Base-by-base conservation (phyloP, 2,329 filamentous ascomycete species). In the Arthrobotrys conoides region DNA sequence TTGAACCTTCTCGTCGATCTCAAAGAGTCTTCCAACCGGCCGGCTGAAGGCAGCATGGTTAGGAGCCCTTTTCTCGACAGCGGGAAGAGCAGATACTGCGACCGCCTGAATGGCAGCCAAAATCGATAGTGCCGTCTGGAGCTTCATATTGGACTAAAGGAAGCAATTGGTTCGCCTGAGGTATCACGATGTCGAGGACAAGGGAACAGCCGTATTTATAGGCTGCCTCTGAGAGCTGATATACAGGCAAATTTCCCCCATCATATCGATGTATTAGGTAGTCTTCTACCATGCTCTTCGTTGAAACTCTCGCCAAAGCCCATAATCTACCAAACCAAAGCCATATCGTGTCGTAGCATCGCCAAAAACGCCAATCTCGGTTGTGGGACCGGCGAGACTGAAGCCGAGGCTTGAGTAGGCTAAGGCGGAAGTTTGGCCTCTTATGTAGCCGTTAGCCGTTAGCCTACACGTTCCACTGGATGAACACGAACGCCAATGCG, bases 1-100 rank as follows among this genome's bases (percentile, higher is more conserved):
- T 55, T 77, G 73, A 41, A 67, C 67, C 53, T 77, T 77, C 41
- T 71, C 73, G 44, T 77, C 73, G 24, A 77, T 77, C 30, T 77
- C 67, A 33, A 77, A 77, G 24, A 77, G 59, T 61, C 73, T 71
- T 38, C 73, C 73, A 38, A 53, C 59, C 3, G 49, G 57, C n/a
- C 46, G 61, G 24, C 38, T 33, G 33, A 77, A 77, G 30, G 14
- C 59, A 6, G 66, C 73, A 71, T 77, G 73, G 51, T 77, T 77
- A 41, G 73, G 73, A 36, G 73, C 73, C 20, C 73, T 67, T 49
- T 77, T 53, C 16, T 46, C 64, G 49, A 76, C 22, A n/a, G 72
- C 57, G n/a, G 66, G 73, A 20, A 71, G 67, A n/a, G 67, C 73
- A 9, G 72, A 65, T 16, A 66, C 72, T 18, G 66, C 67, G 33